A percentile compares a stretch with the other conserved stretches of the same genome.
Conservation (phyloP, 495 filamentous ascomycete genomes). For the Penicillium diatomitis region DNA sequence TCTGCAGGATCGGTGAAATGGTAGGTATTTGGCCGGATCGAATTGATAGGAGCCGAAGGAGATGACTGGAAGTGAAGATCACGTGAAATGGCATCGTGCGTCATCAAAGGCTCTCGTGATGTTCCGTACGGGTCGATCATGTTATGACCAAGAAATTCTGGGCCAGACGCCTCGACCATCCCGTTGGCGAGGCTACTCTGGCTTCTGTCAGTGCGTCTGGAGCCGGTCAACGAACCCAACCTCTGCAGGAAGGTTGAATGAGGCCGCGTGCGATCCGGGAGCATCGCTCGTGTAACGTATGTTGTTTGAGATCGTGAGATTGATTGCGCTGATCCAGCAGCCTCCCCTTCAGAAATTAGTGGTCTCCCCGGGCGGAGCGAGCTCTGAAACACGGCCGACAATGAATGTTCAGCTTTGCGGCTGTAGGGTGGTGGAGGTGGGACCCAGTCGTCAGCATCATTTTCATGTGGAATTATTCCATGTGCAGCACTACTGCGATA, state of each 20-base stretch:
- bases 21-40: background rate
- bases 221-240: slow-evolving; percentile 20
- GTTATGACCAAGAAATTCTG: background rate
- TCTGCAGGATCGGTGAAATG: slow-evolving; percentile 3
- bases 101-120: too few relatives aligned
- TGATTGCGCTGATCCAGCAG: background rate
- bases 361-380: slow-evolving; percentile 22
- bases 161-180: slow-evolving; percentile 1
- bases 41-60: too few relatives aligned
- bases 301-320: slow-evolving; percentile 19
- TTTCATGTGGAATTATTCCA: slow-evolving; percentile 64
- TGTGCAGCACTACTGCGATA: slow-evolving; percentile 18
- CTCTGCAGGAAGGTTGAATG: slow-evolving; percentile 22
- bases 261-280: slow-evolving; percentile 16
- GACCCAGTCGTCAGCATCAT: slow-evolving; percentile 87
- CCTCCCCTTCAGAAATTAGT: slow-evolving; percentile 4
- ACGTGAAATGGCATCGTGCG: too few relatives aligned
- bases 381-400: slow-evolving; percentile 44
- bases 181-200: slow-evolving; percentile 8
- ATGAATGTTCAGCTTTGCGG: slow-evolving; percentile 52
- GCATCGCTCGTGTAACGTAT: slow-evolving; percentile 10
- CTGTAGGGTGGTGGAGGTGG: slow-evolving; percentile 86
- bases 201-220: slow-evolving; percentile 14
- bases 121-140: too few relatives aligned
- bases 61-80: too few relatives aligned